These are phyloP conservation scores for Singerocomus inundabilis DNA, from an alignment of 1,284 basidiomycete species.

Conservation along the genomic window DNA sequence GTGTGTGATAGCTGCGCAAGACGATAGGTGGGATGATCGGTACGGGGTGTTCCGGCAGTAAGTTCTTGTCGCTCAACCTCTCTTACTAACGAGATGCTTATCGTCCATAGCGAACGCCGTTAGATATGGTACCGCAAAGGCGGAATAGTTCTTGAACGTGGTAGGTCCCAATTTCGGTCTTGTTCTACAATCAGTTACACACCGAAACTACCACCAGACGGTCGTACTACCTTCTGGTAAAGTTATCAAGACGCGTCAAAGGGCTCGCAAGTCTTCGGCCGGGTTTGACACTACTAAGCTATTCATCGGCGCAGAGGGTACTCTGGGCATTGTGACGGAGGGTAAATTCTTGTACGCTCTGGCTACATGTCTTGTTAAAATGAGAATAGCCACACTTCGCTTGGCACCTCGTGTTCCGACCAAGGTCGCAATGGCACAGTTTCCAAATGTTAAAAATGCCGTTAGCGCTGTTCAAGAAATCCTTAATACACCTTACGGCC, in stretches of 20 bases:
- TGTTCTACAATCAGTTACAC: background rate
- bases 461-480: constrained; percentile 79
- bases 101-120: constrained; percentile 69
- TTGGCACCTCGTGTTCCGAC: constrained; percentile 77
- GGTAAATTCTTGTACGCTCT: constrained; percentile 34
- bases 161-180: constrained; percentile 34
- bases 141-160: constrained; percentile 70
- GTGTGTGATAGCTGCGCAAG: constrained; percentile 28
- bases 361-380: background rate
- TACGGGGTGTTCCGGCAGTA: constrained; percentile 56
- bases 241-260: constrained; percentile 75
- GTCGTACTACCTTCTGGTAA: constrained; percentile 79
- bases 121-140: constrained; percentile 75
- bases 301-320: constrained; percentile 84
- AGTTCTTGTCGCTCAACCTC: constrained; percentile 20
- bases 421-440: constrained; percentile 71
- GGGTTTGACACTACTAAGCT: constrained; percentile 80
- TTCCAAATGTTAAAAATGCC: constrained; percentile 59
- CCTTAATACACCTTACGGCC: constrained; percentile 62
- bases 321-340: constrained; percentile 78
- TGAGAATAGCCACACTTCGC: constrained; percentile 63
- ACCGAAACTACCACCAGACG: constrained; percentile 41
- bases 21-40: constrained; percentile 59
- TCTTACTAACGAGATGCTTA: background rate
- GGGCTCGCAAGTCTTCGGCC: constrained; percentile 72